Conservation (phyloP, 495 filamentous ascomycete genomes). For the Penicillium psychrofluorescens region DNA sequence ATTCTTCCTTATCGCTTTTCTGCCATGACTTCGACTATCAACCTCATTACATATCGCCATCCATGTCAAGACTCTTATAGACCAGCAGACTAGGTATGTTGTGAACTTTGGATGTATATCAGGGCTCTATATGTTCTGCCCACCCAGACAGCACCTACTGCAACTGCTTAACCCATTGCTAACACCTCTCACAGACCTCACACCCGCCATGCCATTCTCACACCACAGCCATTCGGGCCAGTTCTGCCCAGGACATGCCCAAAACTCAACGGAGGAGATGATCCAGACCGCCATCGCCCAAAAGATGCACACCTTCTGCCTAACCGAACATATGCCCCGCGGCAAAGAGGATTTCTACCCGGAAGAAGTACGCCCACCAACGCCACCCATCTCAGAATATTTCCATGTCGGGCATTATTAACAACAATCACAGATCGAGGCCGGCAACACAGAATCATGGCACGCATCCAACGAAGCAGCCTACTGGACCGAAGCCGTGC, state of each 20-base stretch:
- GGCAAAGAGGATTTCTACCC: conserved; percentile 74
- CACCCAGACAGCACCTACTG: too few relatives aligned
- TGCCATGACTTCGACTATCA: too few relatives aligned
- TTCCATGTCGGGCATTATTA: not conserved
- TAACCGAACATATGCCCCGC: conserved; percentile 98
- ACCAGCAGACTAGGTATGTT: too few relatives aligned
- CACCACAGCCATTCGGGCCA: conserved; percentile 98
- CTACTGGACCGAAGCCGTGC: conserved; percentile 63
- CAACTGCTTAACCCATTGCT: too few relatives aligned
- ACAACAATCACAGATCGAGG: conserved; percentile 28
- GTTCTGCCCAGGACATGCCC: conserved; percentile 87
- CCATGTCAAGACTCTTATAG: too few relatives aligned
- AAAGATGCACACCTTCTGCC: conserved; percentile 72
- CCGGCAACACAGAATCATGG: conserved; percentile 26
- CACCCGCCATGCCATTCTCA: conserved; percentile 76
- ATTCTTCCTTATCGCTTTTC: too few relatives aligned
- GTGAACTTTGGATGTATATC: too few relatives aligned
- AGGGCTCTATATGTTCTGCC: too few relatives aligned
- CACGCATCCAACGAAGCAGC: conserved; percentile 53
- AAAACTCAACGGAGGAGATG: conserved; percentile 75
- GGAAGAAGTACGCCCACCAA: conserved; percentile 62
- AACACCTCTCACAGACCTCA: too few relatives aligned
- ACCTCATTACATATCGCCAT: too few relatives aligned
- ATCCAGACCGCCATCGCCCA: conserved; percentile 69
- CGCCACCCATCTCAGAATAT: not conserved